Conservation (phyloP, 768 basidiomycete genomes). For the Tylopilus cervinicoccineus region DNA sequence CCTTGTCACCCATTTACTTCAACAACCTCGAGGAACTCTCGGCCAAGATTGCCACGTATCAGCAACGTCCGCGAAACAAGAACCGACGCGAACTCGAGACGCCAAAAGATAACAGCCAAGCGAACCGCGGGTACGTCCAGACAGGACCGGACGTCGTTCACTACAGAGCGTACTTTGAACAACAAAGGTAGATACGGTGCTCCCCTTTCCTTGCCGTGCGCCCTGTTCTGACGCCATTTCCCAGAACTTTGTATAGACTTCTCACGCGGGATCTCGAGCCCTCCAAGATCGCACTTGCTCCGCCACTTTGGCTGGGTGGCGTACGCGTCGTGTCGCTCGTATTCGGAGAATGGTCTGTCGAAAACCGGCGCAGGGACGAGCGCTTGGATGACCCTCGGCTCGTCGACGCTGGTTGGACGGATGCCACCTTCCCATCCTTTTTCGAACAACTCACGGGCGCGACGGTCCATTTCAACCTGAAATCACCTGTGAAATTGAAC, state of each 20-base stretch:
- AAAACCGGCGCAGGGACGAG: constrained; percentile 28
- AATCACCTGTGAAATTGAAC: background rate
- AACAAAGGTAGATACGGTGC: constrained; percentile 31
- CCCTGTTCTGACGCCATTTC: background rate
- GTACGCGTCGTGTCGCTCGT: constrained; percentile 36
- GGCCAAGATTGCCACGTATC: constrained; percentile 38
- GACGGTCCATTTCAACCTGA: constrained; percentile 20
- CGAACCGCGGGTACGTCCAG: constrained; percentile 36
- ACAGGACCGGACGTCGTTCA: constrained; percentile 17
- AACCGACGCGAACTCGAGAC: constrained; percentile 16
- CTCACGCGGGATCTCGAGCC: constrained; percentile 21
- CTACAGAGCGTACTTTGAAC: constrained; percentile 43
- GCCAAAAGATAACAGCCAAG: constrained; percentile 37
- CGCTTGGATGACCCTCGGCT: constrained; percentile 32
- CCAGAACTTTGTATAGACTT: constrained; percentile 32
- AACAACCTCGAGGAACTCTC: constrained; percentile 26
- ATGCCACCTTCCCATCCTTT: constrained; percentile 30
- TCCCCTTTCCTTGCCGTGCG: background rate
- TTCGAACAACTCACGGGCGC: constrained; percentile 13
- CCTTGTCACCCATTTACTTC: constrained; percentile 48
- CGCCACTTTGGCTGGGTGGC: constrained; percentile 29
- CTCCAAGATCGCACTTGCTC: constrained; percentile 30
- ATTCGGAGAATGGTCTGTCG: constrained; percentile 32
- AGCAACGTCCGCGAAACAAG: constrained; percentile 35
- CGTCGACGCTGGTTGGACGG: constrained; percentile 42